These are phyloP conservation scores for Entamoeba invadens DNA, from an alignment of 208 protist species.

Conservation along the genomic window DNA sequence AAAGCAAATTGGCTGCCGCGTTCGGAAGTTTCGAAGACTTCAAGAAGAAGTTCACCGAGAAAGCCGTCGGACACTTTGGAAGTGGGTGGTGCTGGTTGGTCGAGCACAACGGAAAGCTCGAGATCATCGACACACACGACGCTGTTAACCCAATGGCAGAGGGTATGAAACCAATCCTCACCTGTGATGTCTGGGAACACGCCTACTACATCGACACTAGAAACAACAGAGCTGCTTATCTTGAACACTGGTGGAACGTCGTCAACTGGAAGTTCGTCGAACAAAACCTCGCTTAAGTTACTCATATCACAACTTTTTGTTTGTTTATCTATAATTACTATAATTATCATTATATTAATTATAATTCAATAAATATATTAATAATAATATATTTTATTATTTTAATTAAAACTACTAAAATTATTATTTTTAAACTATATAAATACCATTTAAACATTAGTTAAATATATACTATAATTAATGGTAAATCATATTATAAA, in stretches of 20 bases:
- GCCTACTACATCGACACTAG: constrained; percentile 34
- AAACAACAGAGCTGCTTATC: constrained; percentile 29
- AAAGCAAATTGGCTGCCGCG: neutral
- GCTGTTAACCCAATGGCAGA: neutral
- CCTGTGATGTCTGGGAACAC: constrained; percentile 34
- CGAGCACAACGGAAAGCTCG: constrained; percentile 5
- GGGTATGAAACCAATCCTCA: constrained; percentile 18
- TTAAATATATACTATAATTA: too few relatives aligned
- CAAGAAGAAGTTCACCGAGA: neutral
- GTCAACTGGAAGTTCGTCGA: constrained; percentile 24
- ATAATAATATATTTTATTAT: too few relatives aligned
- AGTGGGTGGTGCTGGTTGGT: constrained; percentile 12
- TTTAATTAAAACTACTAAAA: too few relatives aligned
- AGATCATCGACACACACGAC: constrained; percentile 5
- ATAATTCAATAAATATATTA: too few relatives aligned
- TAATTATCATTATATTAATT: too few relatives aligned
- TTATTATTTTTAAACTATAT: too few relatives aligned
- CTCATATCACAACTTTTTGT: too few relatives aligned
- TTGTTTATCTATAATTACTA: too few relatives aligned
- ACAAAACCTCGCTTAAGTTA: too few relatives aligned
- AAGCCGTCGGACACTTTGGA: constrained; percentile 9
- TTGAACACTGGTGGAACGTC: constrained; percentile 11
- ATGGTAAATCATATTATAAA: too few relatives aligned
- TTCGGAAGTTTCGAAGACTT: neutral
- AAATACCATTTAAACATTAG: too few relatives aligned